Evolutionary conservation across 768 basidiomycete genomes (phyloP), one percentile per base, ranked within the genome.

Genomic region (Lentinus tigrinus): DNA sequence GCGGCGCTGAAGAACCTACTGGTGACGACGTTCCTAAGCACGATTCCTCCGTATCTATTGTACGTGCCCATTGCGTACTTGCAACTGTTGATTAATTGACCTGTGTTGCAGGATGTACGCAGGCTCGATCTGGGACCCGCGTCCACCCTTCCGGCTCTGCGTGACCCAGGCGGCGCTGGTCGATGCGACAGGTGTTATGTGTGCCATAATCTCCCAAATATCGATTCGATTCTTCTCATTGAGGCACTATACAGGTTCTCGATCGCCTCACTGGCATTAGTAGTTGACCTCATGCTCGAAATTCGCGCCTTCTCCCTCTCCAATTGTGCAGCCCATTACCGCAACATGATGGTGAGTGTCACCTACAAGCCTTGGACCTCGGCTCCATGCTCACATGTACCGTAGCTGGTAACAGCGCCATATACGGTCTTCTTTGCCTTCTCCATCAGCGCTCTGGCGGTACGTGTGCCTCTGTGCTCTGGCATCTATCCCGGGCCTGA

Each of bases 1-100:
- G 43, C 52, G 1, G 52, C 61, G 7, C 39, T 64, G 21, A n/a
- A 58, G 39, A 64, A 67, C 43, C 47, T 67, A 4, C 52, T 63
- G 8, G 21, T 57, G 16, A 52, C 64, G 7, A 37, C 52, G 9
- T 27, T 64, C 31, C 5, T 56, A 0, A 43, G 43, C 47, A 49
- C 55, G 17, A n/a, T 64, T 1, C 61, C 65, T 13, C 61, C 50
- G 1, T 52, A 47, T 23, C 38, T 67, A 19, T 38, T 64, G 61
- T 67, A 26, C 17, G 65, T 50, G 14, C 13, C 38, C 42, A 24
- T 38, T 3, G 16, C 13, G 3, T 19, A 17, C 14, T 42, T 17
- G 11, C 14, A n/a, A 14, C 10, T 26, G n/a, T n/a, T n/a, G 3
- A 24, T 23, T 38, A 17, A 16, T 40, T 40, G 19, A 49, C 47